Conservation (phyloP, 306 rosid genomes). For the Sicyos edulis region DNA sequence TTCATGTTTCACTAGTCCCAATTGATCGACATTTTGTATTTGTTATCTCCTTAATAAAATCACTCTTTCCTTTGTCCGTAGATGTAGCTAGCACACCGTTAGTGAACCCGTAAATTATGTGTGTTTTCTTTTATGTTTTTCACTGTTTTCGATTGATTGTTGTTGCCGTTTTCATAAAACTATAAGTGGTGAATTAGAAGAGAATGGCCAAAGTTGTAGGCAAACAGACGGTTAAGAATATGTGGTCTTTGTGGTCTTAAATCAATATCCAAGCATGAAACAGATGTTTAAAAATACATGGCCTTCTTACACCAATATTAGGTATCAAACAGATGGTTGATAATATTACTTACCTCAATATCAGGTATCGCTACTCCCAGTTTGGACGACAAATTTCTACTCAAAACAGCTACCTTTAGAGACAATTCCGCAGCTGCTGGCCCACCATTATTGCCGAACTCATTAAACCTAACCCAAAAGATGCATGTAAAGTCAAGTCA, state of each 20-base stretch:
- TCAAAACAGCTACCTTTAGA: conserved; percentile 47
- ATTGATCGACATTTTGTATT: too few relatives aligned
- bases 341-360: conserved; percentile 43
- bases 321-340: background rate
- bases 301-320: too few relatives aligned
- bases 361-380: conserved; percentile 50
- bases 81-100: too few relatives aligned
- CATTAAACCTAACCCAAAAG: conserved; percentile 53
- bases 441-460: conserved; percentile 68
- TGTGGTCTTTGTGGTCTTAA: conserved; percentile 29
- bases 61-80: too few relatives aligned
- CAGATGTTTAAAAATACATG: conserved; percentile 4
- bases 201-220: conserved; percentile 2
- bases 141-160: too few relatives aligned
- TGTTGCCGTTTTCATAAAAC: too few relatives aligned
- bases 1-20: too few relatives aligned
- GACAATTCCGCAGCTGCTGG: conserved; percentile 60
- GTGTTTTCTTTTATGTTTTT: too few relatives aligned
- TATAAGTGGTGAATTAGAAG: conserved; percentile 15
- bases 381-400: conserved; percentile 43
- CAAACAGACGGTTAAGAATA: conserved; percentile 15
- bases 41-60: too few relatives aligned
- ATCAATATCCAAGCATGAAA: conserved; percentile 43
- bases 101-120: too few relatives aligned
- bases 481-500: conserved; percentile 25